A percentile compares a stretch with the other conserved stretches of the same genome.
Evolutionary conservation across 441 rosid genomes (phyloP).

Genomic region (Croton setiger): DNA sequence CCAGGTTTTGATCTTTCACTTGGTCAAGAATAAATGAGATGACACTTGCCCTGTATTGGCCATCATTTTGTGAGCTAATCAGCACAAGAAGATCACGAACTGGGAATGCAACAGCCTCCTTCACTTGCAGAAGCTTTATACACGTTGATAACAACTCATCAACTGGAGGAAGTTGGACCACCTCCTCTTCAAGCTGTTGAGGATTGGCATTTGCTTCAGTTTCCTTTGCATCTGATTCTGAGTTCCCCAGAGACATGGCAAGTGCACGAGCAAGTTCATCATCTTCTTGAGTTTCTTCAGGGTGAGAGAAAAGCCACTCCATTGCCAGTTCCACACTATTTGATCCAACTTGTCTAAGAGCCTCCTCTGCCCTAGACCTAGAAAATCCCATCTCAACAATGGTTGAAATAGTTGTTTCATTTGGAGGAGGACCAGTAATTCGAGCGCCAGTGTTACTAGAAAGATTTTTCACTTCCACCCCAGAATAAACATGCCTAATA

Average conservation of each 20-base stretch:
- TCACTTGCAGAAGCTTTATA: constrained; percentile 85
- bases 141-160: constrained; percentile 88
- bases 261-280: constrained; percentile 99
- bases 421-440: constrained; percentile 84
- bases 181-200: constrained; percentile 68
- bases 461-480: constrained; percentile 87
- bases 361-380: constrained; percentile 96
- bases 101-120: constrained; percentile 88
- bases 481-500: constrained; percentile 85
- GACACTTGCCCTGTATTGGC: constrained; percentile 77
- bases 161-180: constrained; percentile 80
- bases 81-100: constrained; percentile 85
- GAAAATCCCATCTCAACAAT: constrained; percentile 99
- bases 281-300: constrained; percentile 90
- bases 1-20: constrained; percentile 57
- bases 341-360: constrained; percentile 93
- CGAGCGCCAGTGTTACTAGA: constrained; percentile 54
- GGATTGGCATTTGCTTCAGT: constrained; percentile 44
- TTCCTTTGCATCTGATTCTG: constrained; percentile 78
- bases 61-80: constrained; percentile 88
- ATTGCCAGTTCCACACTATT: constrained; percentile 97
- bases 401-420: constrained; percentile 82
- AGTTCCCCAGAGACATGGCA: constrained; percentile 93
- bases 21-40: constrained; percentile 73
- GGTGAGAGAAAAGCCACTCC: constrained; percentile 99